Evolutionary conservation across 1,284 basidiomycete species (phyloP), one percentile per base, ranked within the genome.

Genomic region (Ustilago lituana): DNA sequence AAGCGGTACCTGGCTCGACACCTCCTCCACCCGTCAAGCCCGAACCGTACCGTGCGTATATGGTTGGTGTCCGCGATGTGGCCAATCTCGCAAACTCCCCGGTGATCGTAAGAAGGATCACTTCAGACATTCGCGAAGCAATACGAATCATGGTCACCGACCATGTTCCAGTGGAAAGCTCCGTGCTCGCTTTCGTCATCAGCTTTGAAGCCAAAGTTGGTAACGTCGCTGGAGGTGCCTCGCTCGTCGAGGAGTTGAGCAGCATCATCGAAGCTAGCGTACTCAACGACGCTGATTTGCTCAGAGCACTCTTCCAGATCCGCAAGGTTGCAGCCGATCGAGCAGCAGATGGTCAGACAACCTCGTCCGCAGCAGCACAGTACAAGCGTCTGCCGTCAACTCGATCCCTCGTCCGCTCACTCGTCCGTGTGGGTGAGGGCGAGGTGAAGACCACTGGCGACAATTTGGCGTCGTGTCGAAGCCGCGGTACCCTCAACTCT

Each of bases 31-130:
- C 44, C 12, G 38, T 49, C 27, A 9, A 39, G n/a, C 11, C 49
- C 6, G 46, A 55, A 11, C 63, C 68, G 0, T 72, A 72, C 37
- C 37, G 67, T 0, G 48, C 51, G 1, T 68, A 68, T 31, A 41
- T 68, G 59, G 35, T 37, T 11, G 65, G 65, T 7, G 38, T 65
- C 12, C 50, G 51, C 22, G 36, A 41, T 17, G 15, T 17, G 11
- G 44, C n/a, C 15, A 41, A 22, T 15, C 12, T n/a, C 8, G n/a
- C 24, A 41, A 35, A 2, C 15, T n/a, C 12, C 35, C 14, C 19
- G 43, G 26, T 24, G 17, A 7, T 4, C 15, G n/a, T 24, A 22
- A 24, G 31, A 5, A 26, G 32, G 15, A 22, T 36, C n/a, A 27
- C 40, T 2, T 37, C 36, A 11, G 37, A 40, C n/a, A 15, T 60